phyloP scores from a whole-genome alignment of 1,139 yeast species.

The Sugiyamaella grinbergsii region DNA sequence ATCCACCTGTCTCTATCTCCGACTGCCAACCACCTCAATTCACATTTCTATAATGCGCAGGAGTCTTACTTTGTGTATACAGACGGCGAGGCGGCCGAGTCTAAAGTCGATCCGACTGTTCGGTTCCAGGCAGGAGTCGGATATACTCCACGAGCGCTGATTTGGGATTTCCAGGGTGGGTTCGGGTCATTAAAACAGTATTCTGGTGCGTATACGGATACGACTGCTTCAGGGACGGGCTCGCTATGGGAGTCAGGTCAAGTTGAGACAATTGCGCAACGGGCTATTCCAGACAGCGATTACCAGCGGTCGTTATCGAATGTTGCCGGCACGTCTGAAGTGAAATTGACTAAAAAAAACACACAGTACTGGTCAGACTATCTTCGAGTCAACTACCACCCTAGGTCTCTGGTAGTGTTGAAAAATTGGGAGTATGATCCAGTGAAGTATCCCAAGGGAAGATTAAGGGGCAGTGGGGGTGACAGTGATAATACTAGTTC shows the following conservation, averaged over 20 bases:
- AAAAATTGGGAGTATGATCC: constrained; percentile 59
- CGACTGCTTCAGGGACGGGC: constrained; percentile 7
- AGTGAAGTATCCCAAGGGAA: constrained; percentile 45
- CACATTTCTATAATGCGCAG: constrained; percentile 82
- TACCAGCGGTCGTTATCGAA: constrained; percentile 65
- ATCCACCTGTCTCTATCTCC: constrained; percentile 72
- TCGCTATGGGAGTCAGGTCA: constrained; percentile 23
- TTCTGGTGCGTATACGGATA: constrained; percentile 32
- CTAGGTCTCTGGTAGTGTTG: constrained; percentile 57
- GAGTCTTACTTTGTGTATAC: constrained; percentile 64
- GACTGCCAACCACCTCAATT: constrained; percentile 65
- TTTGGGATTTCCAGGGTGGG: constrained; percentile 66
- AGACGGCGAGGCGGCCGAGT: constrained; percentile 40
- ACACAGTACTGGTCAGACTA: constrained; percentile 84
- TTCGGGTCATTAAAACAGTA: constrained; percentile 39
- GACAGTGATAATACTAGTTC: too few species aligned
- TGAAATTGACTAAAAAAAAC: constrained; percentile 45
- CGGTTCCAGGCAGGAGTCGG: constrained; percentile 55
- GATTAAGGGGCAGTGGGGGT: constrained; percentile 42
- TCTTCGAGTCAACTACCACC: constrained; percentile 65
- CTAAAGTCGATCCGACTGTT: constrained; percentile 50
- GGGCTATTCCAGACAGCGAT: constrained; percentile 49
- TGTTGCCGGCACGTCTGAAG: constrained; percentile 48
- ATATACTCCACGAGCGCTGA: constrained; percentile 73
- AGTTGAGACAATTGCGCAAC: constrained; percentile 27